A percentile compares a stretch with the other conserved stretches of the same genome.
These are phyloP conservation scores for Adenanthera pavonina DNA, from an alignment of 306 rosid species.

Conservation along the genomic window DNA sequence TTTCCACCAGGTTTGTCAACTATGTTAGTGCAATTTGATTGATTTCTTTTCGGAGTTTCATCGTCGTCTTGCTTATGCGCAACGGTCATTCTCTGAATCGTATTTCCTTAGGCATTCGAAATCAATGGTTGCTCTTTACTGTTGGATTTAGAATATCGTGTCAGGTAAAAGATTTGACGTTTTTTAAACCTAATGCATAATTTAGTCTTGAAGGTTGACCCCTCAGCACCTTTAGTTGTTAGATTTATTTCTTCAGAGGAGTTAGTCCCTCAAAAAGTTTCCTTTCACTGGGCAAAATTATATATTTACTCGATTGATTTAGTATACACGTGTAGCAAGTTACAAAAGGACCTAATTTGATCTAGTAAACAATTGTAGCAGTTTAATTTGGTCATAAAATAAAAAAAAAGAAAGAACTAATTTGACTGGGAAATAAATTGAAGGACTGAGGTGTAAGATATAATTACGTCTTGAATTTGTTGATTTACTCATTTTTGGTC, in stretches of 20 bases:
- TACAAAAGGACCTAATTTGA: neutral
- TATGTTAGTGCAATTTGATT: slow-evolving; percentile 8
- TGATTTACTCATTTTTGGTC: neutral
- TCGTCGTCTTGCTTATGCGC: neutral
- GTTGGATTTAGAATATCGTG: slow-evolving; percentile 28
- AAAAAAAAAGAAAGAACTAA: neutral
- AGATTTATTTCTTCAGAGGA: neutral
- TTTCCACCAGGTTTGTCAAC: slow-evolving; percentile 76
- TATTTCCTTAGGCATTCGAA: neutral
- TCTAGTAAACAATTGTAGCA: too few species aligned
- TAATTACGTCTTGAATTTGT: neutral
- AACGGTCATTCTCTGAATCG: slow-evolving; percentile 29
- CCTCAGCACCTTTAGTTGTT: neutral
- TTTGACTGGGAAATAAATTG: neutral
- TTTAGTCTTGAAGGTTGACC: neutral
- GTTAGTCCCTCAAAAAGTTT: neutral
- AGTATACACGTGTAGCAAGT: neutral
- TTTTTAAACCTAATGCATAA: neutral
- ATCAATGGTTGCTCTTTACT: slow-evolving; percentile 24
- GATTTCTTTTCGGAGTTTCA: slow-evolving; percentile 19
- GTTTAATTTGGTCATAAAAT: too few species aligned
- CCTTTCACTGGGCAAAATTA: neutral
- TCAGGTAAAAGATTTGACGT: neutral
- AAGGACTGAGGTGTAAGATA: neutral
- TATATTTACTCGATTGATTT: neutral